Evolutionary conservation across 257 asterid genomes (phyloP).

Genomic region (Forsythia viridissima): DNA sequence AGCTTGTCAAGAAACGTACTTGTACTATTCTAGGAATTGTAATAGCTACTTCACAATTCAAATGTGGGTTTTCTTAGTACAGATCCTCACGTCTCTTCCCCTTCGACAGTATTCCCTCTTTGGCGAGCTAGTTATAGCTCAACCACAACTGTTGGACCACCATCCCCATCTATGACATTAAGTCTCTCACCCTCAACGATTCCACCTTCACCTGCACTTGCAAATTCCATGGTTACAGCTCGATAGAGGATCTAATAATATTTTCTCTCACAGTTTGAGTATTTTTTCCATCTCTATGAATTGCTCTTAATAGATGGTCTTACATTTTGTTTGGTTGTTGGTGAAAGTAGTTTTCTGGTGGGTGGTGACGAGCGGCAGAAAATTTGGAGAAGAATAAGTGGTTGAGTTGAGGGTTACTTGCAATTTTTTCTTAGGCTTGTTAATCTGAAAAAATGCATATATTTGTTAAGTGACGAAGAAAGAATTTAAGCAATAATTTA

Average conservation of each 20-base stretch:
- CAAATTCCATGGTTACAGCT: conserved; percentile 59
- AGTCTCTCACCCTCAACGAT: conserved; percentile 59
- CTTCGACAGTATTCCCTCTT: conserved; percentile 52
- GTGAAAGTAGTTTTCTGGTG: too few species aligned
- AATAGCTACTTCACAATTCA: conserved; percentile 34
- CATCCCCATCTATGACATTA: conserved; percentile 69
- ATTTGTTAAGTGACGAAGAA: too few species aligned
- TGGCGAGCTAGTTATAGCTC: conserved; percentile 52
- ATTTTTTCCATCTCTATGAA: conserved; percentile 32
- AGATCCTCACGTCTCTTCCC: conserved; percentile 25
- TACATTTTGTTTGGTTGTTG: too few species aligned
- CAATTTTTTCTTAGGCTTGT: too few species aligned
- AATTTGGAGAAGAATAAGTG: too few species aligned
- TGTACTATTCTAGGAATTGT: conserved; percentile 22
- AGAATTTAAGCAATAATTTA: too few species aligned
- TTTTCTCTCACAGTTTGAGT: conserved; percentile 11
- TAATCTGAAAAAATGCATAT: too few species aligned
- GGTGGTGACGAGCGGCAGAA: too few species aligned
- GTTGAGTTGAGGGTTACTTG: too few species aligned
- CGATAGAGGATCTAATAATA: conserved; percentile 22
- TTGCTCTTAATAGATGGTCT: conserved; percentile 11
- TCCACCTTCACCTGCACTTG: conserved; percentile 33
- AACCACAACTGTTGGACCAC: conserved; percentile 37
- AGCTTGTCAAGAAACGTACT: conserved; percentile 43
- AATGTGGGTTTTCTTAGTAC: conserved; percentile 27